These are phyloP conservation scores for Citrus trifoliata DNA, from an alignment of 345 rosid species.

Conservation along the genomic window DNA sequence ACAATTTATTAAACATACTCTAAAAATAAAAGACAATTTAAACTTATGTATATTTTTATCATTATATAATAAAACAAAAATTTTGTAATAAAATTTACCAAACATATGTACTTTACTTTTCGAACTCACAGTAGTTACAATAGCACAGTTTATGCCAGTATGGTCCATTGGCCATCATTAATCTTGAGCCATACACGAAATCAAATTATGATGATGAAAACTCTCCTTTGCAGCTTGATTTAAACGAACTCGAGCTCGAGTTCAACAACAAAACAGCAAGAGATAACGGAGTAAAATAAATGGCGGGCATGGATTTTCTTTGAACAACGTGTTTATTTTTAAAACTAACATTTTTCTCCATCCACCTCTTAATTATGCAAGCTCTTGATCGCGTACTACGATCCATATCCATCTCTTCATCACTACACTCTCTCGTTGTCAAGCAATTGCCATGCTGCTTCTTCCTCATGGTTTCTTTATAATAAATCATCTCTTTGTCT, in stretches of 20 bases:
- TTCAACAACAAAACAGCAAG: constrained; percentile 31
- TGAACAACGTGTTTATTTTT: constrained; percentile 20
- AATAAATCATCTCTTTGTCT: constrained; percentile 22
- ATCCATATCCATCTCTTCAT: constrained; percentile 5
- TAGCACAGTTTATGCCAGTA: too few relatives aligned
- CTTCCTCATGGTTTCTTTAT: constrained; percentile 22
- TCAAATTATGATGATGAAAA: constrained; percentile 80
- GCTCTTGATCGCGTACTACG: constrained; percentile 16
- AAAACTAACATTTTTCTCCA: constrained; percentile 34
- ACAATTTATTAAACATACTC: too few relatives aligned
- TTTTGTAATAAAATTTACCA: too few relatives aligned
- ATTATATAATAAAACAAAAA: too few relatives aligned
- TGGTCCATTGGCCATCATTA: too few relatives aligned
- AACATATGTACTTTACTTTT: too few relatives aligned
- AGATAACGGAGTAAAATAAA: too few relatives aligned
- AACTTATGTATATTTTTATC: too few relatives aligned
- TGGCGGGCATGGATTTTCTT: constrained; percentile 44
- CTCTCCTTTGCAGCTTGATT: constrained; percentile 55
- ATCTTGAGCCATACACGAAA: constrained; percentile 32
- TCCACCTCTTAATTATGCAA: constrained; percentile 46
- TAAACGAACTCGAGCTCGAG: constrained; percentile 70
- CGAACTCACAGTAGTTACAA: too few relatives aligned
- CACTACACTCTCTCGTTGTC: too few relatives aligned
- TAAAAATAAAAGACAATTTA: too few relatives aligned
- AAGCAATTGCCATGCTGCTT: not conserved